Evolutionary conservation across 176 grass and related monocot species (phyloP).

Genomic region (Aegilops speltoides): DNA sequence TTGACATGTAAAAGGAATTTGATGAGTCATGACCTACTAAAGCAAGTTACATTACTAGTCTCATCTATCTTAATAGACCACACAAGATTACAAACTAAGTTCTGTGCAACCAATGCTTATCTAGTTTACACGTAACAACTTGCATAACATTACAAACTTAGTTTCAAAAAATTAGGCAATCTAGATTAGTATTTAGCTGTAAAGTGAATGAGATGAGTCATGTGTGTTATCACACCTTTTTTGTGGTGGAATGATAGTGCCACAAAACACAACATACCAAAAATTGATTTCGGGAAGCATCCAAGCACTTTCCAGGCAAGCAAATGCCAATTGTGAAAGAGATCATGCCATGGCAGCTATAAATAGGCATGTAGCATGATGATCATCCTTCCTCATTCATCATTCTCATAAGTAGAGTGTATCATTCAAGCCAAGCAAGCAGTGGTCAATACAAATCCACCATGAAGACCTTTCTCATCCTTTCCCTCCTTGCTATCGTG

Average conservation of each 20-base stretch:
- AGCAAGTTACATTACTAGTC: neutral
- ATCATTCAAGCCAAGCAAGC: neutral
- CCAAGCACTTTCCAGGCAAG: neutral
- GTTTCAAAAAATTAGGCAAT: neutral
- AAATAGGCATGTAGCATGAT: neutral
- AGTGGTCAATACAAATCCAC: neutral
- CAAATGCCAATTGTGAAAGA: neutral
- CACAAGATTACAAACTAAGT: neutral
- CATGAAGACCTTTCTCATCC: neutral
- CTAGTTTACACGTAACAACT: neutral
- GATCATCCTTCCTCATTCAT: neutral
- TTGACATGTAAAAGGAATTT: too few species aligned
- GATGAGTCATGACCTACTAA: too few species aligned
- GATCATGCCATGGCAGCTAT: neutral
- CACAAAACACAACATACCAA: neutral
- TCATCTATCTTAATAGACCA: neutral
- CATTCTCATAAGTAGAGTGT: neutral
- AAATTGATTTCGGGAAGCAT: neutral
- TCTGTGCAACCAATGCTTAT: neutral
- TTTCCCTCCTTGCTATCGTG: neutral
- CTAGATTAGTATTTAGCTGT: neutral
- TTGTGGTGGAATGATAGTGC: neutral
- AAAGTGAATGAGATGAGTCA: neutral
- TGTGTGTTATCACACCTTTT: neutral
- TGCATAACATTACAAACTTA: neutral